Evolutionary conservation across 768 basidiomycete genomes (phyloP).

Genomic region (Rhodocollybia butyracea): DNA sequence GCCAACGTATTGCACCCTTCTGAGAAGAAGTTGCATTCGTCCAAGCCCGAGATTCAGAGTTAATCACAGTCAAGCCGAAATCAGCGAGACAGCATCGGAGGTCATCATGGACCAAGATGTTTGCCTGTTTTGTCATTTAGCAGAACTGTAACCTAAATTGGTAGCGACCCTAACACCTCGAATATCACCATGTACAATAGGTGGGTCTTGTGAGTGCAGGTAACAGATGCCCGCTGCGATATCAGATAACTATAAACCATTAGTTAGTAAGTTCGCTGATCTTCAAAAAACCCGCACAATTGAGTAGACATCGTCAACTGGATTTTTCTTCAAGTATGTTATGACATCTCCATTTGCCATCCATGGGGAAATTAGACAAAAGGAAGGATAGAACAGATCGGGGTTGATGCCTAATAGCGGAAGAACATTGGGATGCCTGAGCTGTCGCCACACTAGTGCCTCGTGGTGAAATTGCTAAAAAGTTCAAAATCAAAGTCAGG

Average conservation of each 20-base stretch:
- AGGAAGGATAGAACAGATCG: background rate
- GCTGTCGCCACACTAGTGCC: too few relatives aligned
- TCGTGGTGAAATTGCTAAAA: slow-evolving; percentile 28
- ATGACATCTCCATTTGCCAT: slow-evolving; percentile 24
- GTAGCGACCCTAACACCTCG: slow-evolving; percentile 22
- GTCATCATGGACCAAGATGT: slow-evolving; percentile 23
- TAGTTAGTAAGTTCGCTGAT: background rate
- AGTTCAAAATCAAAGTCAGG: background rate
- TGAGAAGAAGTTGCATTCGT: background rate
- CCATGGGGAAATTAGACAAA: slow-evolving; percentile 29
- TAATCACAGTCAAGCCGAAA: slow-evolving; percentile 12
- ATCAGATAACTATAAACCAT: slow-evolving; percentile 16
- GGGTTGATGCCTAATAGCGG: too few relatives aligned
- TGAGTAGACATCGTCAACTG: slow-evolving; percentile 13
- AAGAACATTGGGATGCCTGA: too few relatives aligned
- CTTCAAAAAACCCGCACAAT: slow-evolving; percentile 17
- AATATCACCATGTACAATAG: slow-evolving; percentile 27
- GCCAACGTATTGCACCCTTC: slow-evolving; percentile 14
- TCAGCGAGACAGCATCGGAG: too few relatives aligned
- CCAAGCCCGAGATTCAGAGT: background rate
- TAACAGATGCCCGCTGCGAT: slow-evolving; percentile 25
- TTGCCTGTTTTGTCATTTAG: slow-evolving; percentile 7
- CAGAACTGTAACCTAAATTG: background rate
- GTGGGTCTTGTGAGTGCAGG: slow-evolving; percentile 25
- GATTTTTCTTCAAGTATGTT: slow-evolving; percentile 18